A percentile compares a stretch with the other conserved stretches of the same genome.
Conservation (phyloP, 2,329 filamentous ascomycete genomes). For the Lizonia empirigonia region DNA sequence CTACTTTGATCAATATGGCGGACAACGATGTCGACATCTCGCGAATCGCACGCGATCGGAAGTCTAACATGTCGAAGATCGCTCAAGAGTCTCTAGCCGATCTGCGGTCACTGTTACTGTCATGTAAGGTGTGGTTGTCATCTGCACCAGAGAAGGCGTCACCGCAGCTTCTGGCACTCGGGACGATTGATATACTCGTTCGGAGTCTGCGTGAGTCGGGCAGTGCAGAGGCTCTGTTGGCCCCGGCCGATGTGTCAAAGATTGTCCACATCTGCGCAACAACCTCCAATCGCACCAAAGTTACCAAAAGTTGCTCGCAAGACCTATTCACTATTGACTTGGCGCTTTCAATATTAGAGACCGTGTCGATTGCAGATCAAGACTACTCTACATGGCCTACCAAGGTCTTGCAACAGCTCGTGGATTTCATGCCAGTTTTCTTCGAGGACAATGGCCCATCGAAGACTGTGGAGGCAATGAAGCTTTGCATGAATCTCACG, state of each 20-base stretch:
- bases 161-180: slow-evolving; percentile 67
- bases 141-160: slow-evolving; percentile 59
- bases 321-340: slow-evolving; percentile 45
- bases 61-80: slow-evolving; percentile 71
- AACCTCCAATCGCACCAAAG: slow-evolving; percentile 23
- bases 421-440: slow-evolving; percentile 50
- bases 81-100: slow-evolving; percentile 62
- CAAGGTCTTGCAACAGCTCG: slow-evolving; percentile 59
- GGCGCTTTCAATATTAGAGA: slow-evolving; percentile 61
- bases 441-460: slow-evolving; percentile 26
- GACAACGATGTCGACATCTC: slow-evolving; percentile 59
- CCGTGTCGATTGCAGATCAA: slow-evolving; percentile 52
- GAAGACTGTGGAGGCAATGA: slow-evolving; percentile 59
- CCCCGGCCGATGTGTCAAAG: slow-evolving; percentile 36
- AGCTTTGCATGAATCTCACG: slow-evolving; percentile 82
- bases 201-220: slow-evolving; percentile 58
- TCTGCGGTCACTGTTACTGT: slow-evolving; percentile 60
- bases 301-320: slow-evolving; percentile 21
- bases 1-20: slow-evolving; percentile 64
- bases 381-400: slow-evolving; percentile 44
- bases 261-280: slow-evolving; percentile 52
- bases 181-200: slow-evolving; percentile 65
- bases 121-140: slow-evolving; percentile 66
- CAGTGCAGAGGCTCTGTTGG: slow-evolving; percentile 57
- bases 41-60: slow-evolving; percentile 67